Conservation (phyloP, 345 rosid genomes). For the Rhodamnia argentea region DNA sequence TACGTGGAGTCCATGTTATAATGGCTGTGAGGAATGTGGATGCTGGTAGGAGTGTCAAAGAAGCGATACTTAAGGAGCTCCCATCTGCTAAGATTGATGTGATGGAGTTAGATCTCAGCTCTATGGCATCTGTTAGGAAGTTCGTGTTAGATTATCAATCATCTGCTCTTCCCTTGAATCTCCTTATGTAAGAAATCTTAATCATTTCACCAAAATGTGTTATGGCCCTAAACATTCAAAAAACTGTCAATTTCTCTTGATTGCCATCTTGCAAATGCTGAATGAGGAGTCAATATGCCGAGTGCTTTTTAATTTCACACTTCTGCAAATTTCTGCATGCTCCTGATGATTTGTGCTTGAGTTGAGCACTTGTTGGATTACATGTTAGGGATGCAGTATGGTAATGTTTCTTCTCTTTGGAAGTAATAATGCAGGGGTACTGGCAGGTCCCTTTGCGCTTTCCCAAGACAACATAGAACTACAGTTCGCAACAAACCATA, state of each 20-base stretch:
- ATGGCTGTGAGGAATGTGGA: constrained; percentile 55
- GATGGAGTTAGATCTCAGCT: constrained; percentile 71
- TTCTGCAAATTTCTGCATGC: background rate
- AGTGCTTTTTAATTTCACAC: background rate
- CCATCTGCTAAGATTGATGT: constrained; percentile 47
- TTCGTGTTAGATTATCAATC: constrained; percentile 43
- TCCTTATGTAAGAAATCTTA: constrained; percentile 31
- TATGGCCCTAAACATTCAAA: background rate
- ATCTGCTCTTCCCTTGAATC: constrained; percentile 39
- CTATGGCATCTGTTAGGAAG: constrained; percentile 58
- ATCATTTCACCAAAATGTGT: background rate
- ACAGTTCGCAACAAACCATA: constrained; percentile 49
- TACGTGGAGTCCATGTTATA: constrained; percentile 52
- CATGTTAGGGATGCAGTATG: background rate
- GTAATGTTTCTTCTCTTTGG: background rate
- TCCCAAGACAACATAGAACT: constrained; percentile 39
- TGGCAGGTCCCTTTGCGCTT: constrained; percentile 43
- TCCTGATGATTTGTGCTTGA: background rate
- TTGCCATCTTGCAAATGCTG: background rate
- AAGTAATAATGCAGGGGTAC: constrained; percentile 67
- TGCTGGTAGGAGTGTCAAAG: constrained; percentile 42
- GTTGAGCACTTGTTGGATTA: background rate
- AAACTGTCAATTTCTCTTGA: background rate
- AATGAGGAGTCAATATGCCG: background rate
- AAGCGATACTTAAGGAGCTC: constrained; percentile 35